Conservation (phyloP, 768 basidiomycete species). For the Leccinum rimulosum region DNA sequence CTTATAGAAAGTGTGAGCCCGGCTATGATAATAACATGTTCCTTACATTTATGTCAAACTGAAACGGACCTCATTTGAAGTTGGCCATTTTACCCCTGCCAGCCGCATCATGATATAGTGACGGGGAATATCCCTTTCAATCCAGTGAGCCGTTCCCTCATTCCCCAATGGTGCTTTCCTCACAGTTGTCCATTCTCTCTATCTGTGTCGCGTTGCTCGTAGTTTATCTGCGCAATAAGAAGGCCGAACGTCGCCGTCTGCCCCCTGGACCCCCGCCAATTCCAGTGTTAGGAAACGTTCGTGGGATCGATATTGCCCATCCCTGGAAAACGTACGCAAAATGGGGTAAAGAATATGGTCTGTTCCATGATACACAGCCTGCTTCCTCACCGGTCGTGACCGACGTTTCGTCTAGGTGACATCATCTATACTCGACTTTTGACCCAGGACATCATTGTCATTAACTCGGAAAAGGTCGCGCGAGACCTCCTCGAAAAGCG, state of each 20-base stretch:
- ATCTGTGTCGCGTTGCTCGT: constrained; percentile 11
- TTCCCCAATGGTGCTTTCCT: constrained; percentile 3
- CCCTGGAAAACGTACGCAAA: constrained; percentile 24
- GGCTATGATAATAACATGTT: not conserved
- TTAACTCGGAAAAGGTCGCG: constrained; percentile 27
- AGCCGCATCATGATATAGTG: not conserved
- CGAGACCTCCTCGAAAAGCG: constrained; percentile 22
- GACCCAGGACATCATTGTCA: constrained; percentile 23
- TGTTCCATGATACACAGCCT: not conserved
- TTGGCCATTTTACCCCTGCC: not conserved
- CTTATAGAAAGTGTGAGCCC: not conserved
- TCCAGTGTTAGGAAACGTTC: constrained; percentile 22
- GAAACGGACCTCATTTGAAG: not conserved
- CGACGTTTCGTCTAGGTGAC: constrained; percentile 12
- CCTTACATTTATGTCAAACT: not conserved
- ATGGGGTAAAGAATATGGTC: constrained; percentile 23
- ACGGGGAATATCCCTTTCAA: not conserved
- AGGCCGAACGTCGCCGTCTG: constrained; percentile 7
- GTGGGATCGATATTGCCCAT: constrained; percentile 14
- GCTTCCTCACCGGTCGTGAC: not conserved
- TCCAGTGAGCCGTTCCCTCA: not conserved
- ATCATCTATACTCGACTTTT: constrained; percentile 25
- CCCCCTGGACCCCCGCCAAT: constrained; percentile 24
- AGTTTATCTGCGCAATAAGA: constrained; percentile 9
- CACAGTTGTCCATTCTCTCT: constrained; percentile 1